Base-by-base conservation (phyloP, 2,329 filamentous ascomycete genomes). In the Didymella sp. region DNA sequence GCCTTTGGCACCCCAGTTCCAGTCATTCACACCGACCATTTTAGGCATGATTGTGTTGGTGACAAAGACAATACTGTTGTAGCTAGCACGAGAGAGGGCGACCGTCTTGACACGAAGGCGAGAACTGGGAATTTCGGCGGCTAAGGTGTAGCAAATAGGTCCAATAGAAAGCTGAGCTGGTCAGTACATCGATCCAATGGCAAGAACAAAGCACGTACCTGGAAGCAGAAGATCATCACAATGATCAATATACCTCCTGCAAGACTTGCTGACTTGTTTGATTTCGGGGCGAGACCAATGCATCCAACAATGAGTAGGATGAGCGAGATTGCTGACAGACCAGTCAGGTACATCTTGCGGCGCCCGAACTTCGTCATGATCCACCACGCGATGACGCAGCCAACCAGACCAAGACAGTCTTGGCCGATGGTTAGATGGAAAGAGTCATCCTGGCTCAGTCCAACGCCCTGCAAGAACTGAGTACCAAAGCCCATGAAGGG, bases 91-190 rank as follows among this genome's bases (percentile, higher is more conserved):
- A 1, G 89, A 91, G 2, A 96, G 83, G 1, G 93, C 91, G 40
- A 96, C 89, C 0, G 92, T 96, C 81, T 96, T 96, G 78, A 94
- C 91, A 71, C 92, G 89, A 25, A 96, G 82, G 6, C 92, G 85
- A 11, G 90, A 85, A 0, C 91, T 91, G 0, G 91, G 91, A 19
- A 96, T 77, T 73, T 96, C 92, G 1, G 89, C 85, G 2, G 96
- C 91, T 6, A 96, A 84, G 0, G 91, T 93, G 78, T 95, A 96
- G 75, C 89, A 91, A 9, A 96, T 90, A 0, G 92, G 94, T 24
- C 92, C 92, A 25, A 96, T 91, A 0, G 90, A 67, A 17, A 67
- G 57, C 64, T 90, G 42, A 90, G 80, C 71, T 11, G 17, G 38
- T 57, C 30, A 57, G 48, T 22, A 52, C 22, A 24, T 19, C 1